These are phyloP conservation scores for Diplodia mutila DNA, from an alignment of 2,329 filamentous ascomycete genomes.

Conservation along the genomic window DNA sequence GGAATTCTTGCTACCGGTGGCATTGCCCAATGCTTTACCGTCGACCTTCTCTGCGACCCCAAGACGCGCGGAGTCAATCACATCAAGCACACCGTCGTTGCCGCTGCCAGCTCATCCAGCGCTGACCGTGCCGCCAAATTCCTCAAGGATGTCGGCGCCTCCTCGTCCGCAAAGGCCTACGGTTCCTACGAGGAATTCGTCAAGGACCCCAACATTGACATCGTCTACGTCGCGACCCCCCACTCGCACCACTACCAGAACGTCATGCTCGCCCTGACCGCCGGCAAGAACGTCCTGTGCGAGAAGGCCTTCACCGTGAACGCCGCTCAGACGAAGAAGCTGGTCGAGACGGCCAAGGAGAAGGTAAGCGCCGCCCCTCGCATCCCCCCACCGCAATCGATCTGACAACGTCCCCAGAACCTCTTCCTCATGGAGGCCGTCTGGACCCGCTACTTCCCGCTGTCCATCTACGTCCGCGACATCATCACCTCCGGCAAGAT, in stretches of 20 bases:
- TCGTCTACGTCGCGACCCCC: conserved; percentile 86
- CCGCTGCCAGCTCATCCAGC: conserved; percentile 78
- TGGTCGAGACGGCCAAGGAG: conserved; percentile 71
- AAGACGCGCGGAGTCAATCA: conserved; percentile 69
- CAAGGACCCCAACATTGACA: conserved; percentile 76
- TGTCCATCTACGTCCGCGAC: conserved; percentile 75
- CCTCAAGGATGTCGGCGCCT: conserved; percentile 71
- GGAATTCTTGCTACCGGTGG: conserved; percentile 55
- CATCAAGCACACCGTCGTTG: conserved; percentile 75
- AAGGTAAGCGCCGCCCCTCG: conserved; percentile 49
- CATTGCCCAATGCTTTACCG: conserved; percentile 62
- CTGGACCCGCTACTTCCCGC: conserved; percentile 87
- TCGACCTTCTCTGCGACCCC: conserved; percentile 78
- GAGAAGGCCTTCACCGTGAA: conserved; percentile 91
- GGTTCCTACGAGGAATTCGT: conserved; percentile 83
- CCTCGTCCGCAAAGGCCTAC: conserved; percentile 70
- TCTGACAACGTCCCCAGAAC: conserved; percentile 39
- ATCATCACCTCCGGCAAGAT: conserved; percentile 60
- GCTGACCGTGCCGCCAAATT: conserved; percentile 71
- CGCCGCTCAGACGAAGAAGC: conserved; percentile 72
- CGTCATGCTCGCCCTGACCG: conserved; percentile 78
- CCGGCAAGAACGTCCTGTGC: conserved; percentile 85
- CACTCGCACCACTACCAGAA: conserved; percentile 95
- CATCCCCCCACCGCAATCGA: not conserved
- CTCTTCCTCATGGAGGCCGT: conserved; percentile 63